phyloP scores from a whole-genome alignment of 2,329 filamentous ascomycete genomes.

The Aureobasidium sp. region DNA sequence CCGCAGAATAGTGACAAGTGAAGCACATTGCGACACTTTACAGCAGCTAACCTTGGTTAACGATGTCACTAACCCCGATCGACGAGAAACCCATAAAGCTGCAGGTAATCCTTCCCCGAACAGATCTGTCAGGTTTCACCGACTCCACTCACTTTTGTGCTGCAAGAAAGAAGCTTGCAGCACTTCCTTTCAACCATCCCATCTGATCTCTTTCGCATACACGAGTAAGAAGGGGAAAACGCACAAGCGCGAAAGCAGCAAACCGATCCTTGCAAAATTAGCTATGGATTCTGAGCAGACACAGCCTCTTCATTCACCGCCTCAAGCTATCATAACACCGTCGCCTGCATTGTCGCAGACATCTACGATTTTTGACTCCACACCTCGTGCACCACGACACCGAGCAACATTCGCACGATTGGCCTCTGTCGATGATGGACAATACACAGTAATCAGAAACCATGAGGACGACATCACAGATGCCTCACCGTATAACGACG shows the following conservation, averaged over 20 bases:
- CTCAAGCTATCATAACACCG: not conserved
- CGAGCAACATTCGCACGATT: slow-evolving; percentile 13
- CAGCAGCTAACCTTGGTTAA: not conserved
- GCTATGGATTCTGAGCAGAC: not conserved
- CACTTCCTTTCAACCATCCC: not conserved
- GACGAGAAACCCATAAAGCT: not conserved
- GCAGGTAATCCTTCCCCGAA: not conserved
- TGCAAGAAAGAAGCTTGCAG: not conserved
- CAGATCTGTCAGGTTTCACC: not conserved
- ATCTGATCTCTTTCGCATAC: not conserved
- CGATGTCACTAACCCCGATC: not conserved
- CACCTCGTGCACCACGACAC: slow-evolving; percentile 4
- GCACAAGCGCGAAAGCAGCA: not conserved
- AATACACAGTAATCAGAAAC: slow-evolving; percentile 11
- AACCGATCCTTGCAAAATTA: not conserved
- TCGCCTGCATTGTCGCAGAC: slow-evolving; percentile 6
- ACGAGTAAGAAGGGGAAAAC: not conserved
- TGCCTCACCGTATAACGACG: not conserved
- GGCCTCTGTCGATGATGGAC: slow-evolving; percentile 10
- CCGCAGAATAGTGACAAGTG: not conserved
- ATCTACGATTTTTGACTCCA: slow-evolving; percentile 3
- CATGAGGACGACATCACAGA: slow-evolving; percentile 11
- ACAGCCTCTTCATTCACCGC: not conserved
- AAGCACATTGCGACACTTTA: slow-evolving; percentile 5
- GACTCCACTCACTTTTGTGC: not conserved